Evolutionary conservation across 164 flowering plant genomes (phyloP), one percentile per base, ranked within the genome.

Genomic region (Macadamia tetraphylla): DNA sequence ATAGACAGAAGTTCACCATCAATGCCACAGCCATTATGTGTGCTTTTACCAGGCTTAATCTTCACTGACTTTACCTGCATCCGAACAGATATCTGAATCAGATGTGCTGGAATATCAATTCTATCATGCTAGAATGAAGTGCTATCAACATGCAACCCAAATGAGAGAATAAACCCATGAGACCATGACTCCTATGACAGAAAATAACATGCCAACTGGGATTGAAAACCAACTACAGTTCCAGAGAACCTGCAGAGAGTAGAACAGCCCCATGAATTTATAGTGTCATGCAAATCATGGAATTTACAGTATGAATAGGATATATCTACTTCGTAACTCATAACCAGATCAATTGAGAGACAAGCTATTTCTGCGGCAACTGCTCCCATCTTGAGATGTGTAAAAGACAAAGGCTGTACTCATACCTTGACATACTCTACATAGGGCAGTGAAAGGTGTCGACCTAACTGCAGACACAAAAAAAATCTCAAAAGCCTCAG

Each of bases 351-450:
- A 31, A 12, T 7, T 31, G 9, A 31, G 44, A 32, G 62, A 42
- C 32, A 15, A 31, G 32, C n/a, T 6, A 60, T 12, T 6, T 18
- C 9, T n/a, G n/a, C 1, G 11, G 18, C 29, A 23, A 29, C 13
- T 44, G 30, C 53, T 6, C 17, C 17, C 53, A 35, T 60, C 29
- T 14, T 14, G 60, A 10, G 18, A 17, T 13, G n/a, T 40, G 31
- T 29, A 53, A 46, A 46, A 46, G 9, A 46, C 9, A 46, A 8
- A 46, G 65, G 29, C 15, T 10, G 61, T 6, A 65, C 18, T 43
- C 40, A 66, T 87, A 95, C 99, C 99, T 95, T 92, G 29, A 95
- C 78, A 77, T 88, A 95, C 66, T 91, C 98, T 56, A 95, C 99
- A 78, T 88, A 92, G 14, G 97, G 97, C 61, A 95, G 81, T 10